Percentiles rank a stretch among this genome's conserved stretches.
Conservation (phyloP, 148 eudicot species). For the Chenopodium berlandieri region DNA sequence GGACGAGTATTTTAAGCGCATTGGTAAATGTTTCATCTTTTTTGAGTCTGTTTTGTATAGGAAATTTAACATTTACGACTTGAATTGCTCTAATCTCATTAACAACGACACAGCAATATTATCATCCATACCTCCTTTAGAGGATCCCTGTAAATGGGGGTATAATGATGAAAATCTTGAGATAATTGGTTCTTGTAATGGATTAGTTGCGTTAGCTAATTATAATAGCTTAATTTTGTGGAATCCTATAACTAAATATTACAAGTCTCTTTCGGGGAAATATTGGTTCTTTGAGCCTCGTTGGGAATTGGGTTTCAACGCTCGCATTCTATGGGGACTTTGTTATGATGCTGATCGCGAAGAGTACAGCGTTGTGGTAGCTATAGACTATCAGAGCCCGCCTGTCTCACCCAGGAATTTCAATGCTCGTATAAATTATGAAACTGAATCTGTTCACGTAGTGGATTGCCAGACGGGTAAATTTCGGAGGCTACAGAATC, state of each 20-base stretch:
- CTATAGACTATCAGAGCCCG: not conserved
- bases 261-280: not conserved
- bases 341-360: not conserved
- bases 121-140: not conserved
- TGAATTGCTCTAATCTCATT: too few species aligned
- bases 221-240: not conserved
- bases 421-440: not conserved
- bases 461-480: too few species aligned
- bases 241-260: not conserved
- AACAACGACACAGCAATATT: not conserved
- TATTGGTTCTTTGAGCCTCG: not conserved
- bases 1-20: too few species aligned
- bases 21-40: too few species aligned
- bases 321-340: not conserved
- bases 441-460: not conserved
- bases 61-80: too few species aligned
- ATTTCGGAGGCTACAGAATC: too few species aligned
- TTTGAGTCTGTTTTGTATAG: too few species aligned
- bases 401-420: not conserved
- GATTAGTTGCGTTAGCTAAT: not conserved
- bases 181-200: not conserved
- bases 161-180: not conserved
- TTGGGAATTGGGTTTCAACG: not conserved
- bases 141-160: not conserved
- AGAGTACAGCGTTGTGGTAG: not conserved